Conservation (phyloP, 345 rosid genomes). For the Populus alba region DNA sequence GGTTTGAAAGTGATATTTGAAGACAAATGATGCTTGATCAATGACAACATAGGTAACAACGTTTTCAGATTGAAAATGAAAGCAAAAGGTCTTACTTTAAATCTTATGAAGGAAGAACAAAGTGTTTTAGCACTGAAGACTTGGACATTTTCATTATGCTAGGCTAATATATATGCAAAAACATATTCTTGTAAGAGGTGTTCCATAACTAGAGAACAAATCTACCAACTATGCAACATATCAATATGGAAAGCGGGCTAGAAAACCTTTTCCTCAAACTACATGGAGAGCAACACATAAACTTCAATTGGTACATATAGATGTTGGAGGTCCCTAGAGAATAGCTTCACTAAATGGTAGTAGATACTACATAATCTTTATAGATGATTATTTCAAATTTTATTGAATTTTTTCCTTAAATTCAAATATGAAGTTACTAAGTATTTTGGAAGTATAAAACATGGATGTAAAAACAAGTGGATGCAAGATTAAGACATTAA, state of each 20-base stretch:
- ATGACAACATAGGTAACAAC: neutral
- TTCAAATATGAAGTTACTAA: too few relatives aligned
- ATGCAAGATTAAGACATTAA: too few relatives aligned
- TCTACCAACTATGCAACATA: neutral
- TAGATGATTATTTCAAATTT: too few relatives aligned
- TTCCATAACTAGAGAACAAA: fast-evolving
- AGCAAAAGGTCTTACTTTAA: too few relatives aligned
- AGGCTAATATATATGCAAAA: neutral
- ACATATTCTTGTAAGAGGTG: neutral
- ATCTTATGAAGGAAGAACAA: neutral
- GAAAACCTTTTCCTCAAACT: neutral
- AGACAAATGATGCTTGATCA: neutral
- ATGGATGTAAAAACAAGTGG: too few relatives aligned
- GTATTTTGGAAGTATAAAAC: too few relatives aligned
- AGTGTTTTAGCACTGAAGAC: neutral
- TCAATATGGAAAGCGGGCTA: neutral
- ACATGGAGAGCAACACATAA: neutral
- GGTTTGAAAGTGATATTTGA: neutral
- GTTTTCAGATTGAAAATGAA: neutral
- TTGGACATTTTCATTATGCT: neutral
- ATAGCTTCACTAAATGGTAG: too few relatives aligned
- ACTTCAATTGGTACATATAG: neutral
- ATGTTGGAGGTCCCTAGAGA: too few relatives aligned
- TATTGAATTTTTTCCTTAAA: too few relatives aligned
- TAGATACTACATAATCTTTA: too few relatives aligned